Evolutionary conservation across 179 eudicot genomes (phyloP).

Genomic region (Vitellaria paradoxa): DNA sequence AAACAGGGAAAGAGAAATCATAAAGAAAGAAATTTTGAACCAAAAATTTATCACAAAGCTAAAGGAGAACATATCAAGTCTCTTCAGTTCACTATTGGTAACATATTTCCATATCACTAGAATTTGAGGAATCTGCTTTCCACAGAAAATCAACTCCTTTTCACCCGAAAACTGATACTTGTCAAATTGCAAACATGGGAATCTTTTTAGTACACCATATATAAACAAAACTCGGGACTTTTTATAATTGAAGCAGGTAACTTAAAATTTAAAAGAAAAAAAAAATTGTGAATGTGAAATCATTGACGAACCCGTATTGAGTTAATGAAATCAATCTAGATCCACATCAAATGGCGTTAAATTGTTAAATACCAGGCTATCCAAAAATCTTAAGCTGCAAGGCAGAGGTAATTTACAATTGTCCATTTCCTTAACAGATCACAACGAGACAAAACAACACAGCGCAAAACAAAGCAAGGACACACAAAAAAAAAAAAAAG

Average conservation of each 20-base stretch:
- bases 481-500: too few species aligned
- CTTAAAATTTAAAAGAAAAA: background rate
- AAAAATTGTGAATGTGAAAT: background rate
- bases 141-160: background rate
- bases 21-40: background rate
- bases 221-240: background rate
- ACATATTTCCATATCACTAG: background rate
- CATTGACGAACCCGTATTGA: background rate
- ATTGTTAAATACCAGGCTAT: too few species aligned
- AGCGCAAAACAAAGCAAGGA: background rate
- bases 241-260: background rate
- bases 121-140: background rate
- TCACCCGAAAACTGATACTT: background rate
- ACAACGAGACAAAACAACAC: background rate
- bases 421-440: background rate
- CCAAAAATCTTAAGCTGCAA: too few species aligned
- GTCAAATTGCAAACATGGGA: background rate
- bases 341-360: conserved; percentile 1
- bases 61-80: too few species aligned
- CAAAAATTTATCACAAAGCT: too few species aligned
- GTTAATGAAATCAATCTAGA: conserved; percentile 3
- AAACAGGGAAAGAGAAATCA: background rate
- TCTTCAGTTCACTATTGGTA: too few species aligned
- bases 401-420: too few species aligned
- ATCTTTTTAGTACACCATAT: background rate